Evolutionary conservation across 257 asterid species (phyloP).

Genomic region (Coffea canephora): DNA sequence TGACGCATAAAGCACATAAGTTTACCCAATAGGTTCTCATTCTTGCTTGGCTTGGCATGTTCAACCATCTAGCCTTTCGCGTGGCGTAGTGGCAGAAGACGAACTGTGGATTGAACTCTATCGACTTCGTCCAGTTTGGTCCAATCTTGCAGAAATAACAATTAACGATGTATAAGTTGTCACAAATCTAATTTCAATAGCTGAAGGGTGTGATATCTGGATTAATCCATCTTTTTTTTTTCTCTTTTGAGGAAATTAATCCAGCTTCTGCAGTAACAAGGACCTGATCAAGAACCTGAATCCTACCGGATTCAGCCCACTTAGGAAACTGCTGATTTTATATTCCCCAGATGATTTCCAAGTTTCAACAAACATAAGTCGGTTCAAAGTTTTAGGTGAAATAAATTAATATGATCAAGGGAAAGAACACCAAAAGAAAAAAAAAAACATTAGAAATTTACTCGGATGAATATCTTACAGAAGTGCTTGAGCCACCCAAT

Average conservation of each 20-base stretch:
- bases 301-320: background rate
- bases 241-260: too few species aligned
- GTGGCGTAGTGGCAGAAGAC: background rate
- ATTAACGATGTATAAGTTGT: too few species aligned
- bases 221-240: too few species aligned
- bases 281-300: background rate
- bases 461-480: background rate
- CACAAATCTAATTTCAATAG: too few species aligned
- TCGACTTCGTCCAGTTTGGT: background rate
- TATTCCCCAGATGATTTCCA: background rate
- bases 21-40: too few species aligned
- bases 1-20: too few species aligned
- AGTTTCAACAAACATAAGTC: background rate
- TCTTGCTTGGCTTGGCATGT: too few species aligned
- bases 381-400: background rate
- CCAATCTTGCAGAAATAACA: too few species aligned
- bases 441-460: background rate
- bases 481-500: background rate
- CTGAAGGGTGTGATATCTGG: too few species aligned
- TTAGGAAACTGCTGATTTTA: background rate
- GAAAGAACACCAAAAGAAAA: too few species aligned
- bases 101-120: background rate
- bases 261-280: too few species aligned
- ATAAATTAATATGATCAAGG: background rate
- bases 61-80: too few species aligned